Evolutionary conservation across 768 basidiomycete genomes (phyloP).

Genomic region (Mycena belliarum): DNA sequence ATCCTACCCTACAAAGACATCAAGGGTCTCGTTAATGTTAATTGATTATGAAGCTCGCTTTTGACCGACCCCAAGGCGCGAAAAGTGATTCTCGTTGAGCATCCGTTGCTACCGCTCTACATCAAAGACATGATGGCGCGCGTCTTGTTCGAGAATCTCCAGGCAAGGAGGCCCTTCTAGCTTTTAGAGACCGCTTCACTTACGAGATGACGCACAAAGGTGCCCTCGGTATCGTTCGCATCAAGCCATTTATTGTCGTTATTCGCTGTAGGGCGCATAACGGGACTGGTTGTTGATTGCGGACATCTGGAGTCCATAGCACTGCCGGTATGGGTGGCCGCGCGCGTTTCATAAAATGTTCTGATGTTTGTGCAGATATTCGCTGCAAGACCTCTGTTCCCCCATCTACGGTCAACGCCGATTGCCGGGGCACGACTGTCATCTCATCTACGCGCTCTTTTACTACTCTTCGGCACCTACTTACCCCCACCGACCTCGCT

Average conservation of each 20-base stretch:
- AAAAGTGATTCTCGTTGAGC: conserved; percentile 91
- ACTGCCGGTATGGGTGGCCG: conserved; percentile 67
- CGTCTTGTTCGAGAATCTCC: conserved; percentile 86
- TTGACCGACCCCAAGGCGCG: conserved; percentile 94
- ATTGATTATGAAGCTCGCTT: conserved; percentile 62
- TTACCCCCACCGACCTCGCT: conserved; percentile 78
- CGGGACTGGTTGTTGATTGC: conserved; percentile 91
- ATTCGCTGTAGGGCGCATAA: conserved; percentile 84
- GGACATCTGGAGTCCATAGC: conserved; percentile 90
- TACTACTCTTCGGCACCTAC: conserved; percentile 83
- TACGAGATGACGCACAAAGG: conserved; percentile 42
- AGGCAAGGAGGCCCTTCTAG: conserved; percentile 50
- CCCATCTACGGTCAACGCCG: conserved; percentile 81
- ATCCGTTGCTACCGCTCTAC: conserved; percentile 80
- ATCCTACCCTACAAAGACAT: neutral
- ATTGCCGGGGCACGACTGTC: conserved; percentile 83
- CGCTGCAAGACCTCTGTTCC: conserved; percentile 83
- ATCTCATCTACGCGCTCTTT: conserved; percentile 75
- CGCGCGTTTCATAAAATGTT: neutral
- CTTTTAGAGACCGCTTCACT: neutral
- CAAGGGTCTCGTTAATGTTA: conserved; percentile 21
- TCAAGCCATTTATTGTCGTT: conserved; percentile 85
- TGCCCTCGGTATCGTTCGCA: conserved; percentile 92
- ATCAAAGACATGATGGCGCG: conserved; percentile 89
- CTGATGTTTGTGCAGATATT: conserved; percentile 63